Evolutionary conservation across 202 grass and related monocot species (phyloP), one percentile per base, ranked within the genome.

Genomic region (Digitaria exilis): DNA sequence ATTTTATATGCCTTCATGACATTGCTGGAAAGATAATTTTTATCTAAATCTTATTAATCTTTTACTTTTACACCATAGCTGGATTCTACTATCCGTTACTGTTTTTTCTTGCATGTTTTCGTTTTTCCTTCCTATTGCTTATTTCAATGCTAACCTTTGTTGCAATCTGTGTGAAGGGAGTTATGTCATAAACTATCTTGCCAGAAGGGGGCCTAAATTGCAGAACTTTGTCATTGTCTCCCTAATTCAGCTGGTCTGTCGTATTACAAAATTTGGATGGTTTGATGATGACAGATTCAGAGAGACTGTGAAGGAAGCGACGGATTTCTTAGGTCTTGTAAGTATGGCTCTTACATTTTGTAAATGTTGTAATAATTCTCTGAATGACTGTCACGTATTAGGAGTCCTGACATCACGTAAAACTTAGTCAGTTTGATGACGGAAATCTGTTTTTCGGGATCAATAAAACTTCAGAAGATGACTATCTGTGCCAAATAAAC

Each of bases 161-260:
- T 92, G 85, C 86, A 76, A 88, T 96, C 62, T 92, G 65, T 94
- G 65, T 96, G 91, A 99, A 99, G 96, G 96, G 87, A 96, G 84
- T 96, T 99, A 99, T 96, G 96, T 96, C 89, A 91, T 99, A 88
- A 99, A 90, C 86, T 99, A 99, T 92, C 89, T 99, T 87, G 96
- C 89, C 65, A 75, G 86, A 78, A 96, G 96, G 91, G 96, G 96
- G 81, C 89, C 91, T 81, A 92, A 99, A 87, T 80, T 99, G 91
- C 93, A 99, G 86, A 92, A 56, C 81, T 99, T 99, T 83, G 89
- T 99, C 66, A 92, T 69, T 91, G 90, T 87, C 77, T 99, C 96
- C 43, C 66, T 99, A 70, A 96, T 99, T 90, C 96, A 94, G 80
- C 81, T 99, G 14, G 72, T 86, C 76, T 96, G 93, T 80, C 93